phyloP scores from a whole-genome alignment of 352 stramenopile genomes.

The Pythium periplocum region DNA sequence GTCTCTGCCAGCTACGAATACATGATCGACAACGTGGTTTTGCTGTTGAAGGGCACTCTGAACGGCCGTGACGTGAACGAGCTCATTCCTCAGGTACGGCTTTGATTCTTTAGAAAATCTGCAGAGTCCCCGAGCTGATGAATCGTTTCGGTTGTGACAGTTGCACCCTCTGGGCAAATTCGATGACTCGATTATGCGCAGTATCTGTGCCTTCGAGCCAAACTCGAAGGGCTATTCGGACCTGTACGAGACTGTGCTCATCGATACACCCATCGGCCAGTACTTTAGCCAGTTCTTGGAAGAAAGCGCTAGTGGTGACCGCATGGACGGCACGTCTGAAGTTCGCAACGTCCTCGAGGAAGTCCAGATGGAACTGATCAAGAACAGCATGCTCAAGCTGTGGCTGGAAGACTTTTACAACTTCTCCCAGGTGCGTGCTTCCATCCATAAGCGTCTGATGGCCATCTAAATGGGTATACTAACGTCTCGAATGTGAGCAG shows the following conservation, averaged over 20 bases:
- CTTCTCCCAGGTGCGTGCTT: conserved; percentile 81
- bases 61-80: conserved; percentile 96
- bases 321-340: conserved; percentile 81
- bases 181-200: conserved; percentile 98
- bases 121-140: too few species aligned
- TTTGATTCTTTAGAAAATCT: too few species aligned
- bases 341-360: conserved; percentile 97
- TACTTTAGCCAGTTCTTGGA: conserved; percentile 98
- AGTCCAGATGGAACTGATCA: conserved; percentile 99
- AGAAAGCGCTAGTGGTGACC: conserved; percentile 84
- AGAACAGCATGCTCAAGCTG: conserved; percentile 99
- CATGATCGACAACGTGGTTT: conserved; percentile 99
- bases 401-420: conserved; percentile 93
- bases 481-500: conserved; percentile 12
- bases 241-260: conserved; percentile 98
- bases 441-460: too few species aligned
- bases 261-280: conserved; percentile 97
- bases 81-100: conserved; percentile 89
- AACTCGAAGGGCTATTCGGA: conserved; percentile 97
- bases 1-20: conserved; percentile 90
- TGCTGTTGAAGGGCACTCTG: conserved; percentile 97
- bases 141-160: conserved; percentile 30
- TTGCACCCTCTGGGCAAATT: conserved; percentile 99
- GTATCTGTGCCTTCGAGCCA: conserved; percentile 97
- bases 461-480: too few species aligned